A percentile compares a stretch with the other conserved stretches of the same genome.
Conservation (phyloP, 2,329 filamentous ascomycete species). For the Fusarium xyrophilum region DNA sequence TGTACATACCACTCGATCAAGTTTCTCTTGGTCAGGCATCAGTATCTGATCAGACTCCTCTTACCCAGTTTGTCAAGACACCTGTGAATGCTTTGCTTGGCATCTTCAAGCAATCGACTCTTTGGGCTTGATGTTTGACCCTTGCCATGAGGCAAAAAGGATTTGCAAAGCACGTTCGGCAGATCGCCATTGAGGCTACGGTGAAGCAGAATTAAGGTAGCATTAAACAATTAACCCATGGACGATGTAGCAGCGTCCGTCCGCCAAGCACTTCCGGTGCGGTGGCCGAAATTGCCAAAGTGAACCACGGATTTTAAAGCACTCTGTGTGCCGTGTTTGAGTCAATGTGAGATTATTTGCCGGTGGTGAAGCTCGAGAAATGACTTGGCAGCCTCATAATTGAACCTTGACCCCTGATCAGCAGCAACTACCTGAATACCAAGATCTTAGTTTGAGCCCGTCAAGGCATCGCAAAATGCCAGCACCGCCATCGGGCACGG, state of each 20-base stretch:
- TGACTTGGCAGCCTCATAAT: constrained; percentile 23
- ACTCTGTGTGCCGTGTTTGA: neutral
- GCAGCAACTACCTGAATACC: neutral
- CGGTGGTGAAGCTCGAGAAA: neutral
- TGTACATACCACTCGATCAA: constrained; percentile 3
- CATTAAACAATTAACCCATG: constrained; percentile 20
- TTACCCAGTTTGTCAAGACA: neutral
- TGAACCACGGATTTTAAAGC: neutral
- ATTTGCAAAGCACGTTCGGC: constrained; percentile 18
- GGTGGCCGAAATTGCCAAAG: constrained; percentile 21
- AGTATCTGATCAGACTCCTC: neutral
- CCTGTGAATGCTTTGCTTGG: constrained; percentile 14
- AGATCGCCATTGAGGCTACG: constrained; percentile 35
- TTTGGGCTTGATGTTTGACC: constrained; percentile 1
- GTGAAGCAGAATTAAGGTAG: constrained; percentile 11
- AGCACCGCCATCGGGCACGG: constrained; percentile 5
- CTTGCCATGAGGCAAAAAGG: constrained; percentile 13
- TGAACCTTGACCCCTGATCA: constrained; percentile 1
- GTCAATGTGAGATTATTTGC: neutral
- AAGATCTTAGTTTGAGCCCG: constrained; percentile 1
- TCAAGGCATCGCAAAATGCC: constrained; percentile 3
- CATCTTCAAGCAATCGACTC: neutral
- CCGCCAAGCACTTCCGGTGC: constrained; percentile 26
- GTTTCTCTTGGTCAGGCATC: constrained; percentile 5
- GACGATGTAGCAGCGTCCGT: constrained; percentile 16